Evolutionary conservation across 108 stramenopile genomes (phyloP).

Genomic region (Chaetoceros muelleri): DNA sequence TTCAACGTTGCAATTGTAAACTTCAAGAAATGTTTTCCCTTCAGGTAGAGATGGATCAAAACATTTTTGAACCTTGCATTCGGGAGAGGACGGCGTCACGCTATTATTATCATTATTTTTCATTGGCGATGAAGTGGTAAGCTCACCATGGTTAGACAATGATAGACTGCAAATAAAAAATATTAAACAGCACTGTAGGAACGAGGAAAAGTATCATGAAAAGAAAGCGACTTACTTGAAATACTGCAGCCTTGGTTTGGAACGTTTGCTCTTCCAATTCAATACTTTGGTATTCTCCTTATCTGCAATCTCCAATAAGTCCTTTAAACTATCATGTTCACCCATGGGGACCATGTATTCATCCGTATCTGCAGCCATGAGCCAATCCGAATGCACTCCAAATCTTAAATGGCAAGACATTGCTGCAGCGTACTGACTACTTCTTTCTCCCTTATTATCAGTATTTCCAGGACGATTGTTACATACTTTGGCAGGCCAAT

Average conservation of each 20-base stretch:
- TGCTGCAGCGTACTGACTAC: slow-evolving; percentile 81
- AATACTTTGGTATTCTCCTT: slow-evolving; percentile 12
- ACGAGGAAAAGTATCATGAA: slow-evolving; percentile 10
- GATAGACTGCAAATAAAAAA: background rate
- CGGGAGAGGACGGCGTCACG: background rate
- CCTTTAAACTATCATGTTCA: slow-evolving; percentile 21
- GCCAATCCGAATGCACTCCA: slow-evolving; percentile 73
- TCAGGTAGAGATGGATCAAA: slow-evolving; percentile 43
- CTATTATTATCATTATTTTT: background rate
- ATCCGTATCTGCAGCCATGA: slow-evolving; percentile 77
- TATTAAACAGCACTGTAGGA: background rate
- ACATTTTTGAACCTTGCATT: slow-evolving; percentile 8
- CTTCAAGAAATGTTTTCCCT: slow-evolving; percentile 58
- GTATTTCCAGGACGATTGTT: slow-evolving; percentile 71
- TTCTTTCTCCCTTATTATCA: slow-evolving; percentile 68
- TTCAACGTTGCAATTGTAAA: slow-evolving; percentile 82
- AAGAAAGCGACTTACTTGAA: slow-evolving; percentile 12
- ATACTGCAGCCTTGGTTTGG: slow-evolving; percentile 8
- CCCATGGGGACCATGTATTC: slow-evolving; percentile 77
- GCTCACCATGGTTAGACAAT: background rate
- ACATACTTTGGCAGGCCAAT: slow-evolving; percentile 77
- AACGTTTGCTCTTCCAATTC: slow-evolving; percentile 18
- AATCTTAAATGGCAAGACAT: slow-evolving; percentile 73
- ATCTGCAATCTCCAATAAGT: slow-evolving; percentile 25
- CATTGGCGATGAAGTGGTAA: background rate